Evolutionary conservation across 2,329 filamentous ascomycete genomes (phyloP).

Genomic region (Epichloe typhina): DNA sequence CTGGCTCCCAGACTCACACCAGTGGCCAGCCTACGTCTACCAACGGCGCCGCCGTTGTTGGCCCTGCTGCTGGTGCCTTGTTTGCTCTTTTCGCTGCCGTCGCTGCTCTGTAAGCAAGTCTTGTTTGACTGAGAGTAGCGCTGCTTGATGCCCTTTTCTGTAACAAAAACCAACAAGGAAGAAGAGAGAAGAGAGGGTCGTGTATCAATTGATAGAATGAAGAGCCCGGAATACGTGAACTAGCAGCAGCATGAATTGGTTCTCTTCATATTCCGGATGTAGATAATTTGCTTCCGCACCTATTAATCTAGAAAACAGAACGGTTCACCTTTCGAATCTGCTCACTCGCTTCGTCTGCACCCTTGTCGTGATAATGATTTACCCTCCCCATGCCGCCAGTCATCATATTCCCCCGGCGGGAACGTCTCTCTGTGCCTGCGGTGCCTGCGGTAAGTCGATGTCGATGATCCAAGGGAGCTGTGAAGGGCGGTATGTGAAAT

Average conservation of each 20-base stretch:
- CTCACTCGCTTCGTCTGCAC: not conserved
- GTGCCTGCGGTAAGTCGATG: slow-evolving; percentile 23
- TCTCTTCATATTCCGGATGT: not conserved
- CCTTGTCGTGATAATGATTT: too few relatives aligned
- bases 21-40: not conserved
- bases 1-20: not conserved
- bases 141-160: not conserved
- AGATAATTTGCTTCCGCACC: slow-evolving; percentile 1
- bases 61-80: slow-evolving; percentile 14
- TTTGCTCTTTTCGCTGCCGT: slow-evolving; percentile 19
- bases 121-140: not conserved
- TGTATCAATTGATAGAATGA: slow-evolving; percentile 2
- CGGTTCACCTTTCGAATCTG: not conserved
- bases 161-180: not conserved
- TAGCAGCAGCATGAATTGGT: not conserved
- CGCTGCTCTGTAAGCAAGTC: slow-evolving; percentile 19
- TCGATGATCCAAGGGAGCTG: slow-evolving; percentile 43
- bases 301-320: not conserved
- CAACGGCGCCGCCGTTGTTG: slow-evolving; percentile 2
- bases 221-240: not conserved
- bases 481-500: slow-evolving; percentile 23
- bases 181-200: not conserved
- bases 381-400: too few relatives aligned
- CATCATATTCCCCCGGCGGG: not conserved
- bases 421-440: not conserved